Conservation (phyloP, 1,284 basidiomycete species). For the Apiotrichum brassicae region DNA sequence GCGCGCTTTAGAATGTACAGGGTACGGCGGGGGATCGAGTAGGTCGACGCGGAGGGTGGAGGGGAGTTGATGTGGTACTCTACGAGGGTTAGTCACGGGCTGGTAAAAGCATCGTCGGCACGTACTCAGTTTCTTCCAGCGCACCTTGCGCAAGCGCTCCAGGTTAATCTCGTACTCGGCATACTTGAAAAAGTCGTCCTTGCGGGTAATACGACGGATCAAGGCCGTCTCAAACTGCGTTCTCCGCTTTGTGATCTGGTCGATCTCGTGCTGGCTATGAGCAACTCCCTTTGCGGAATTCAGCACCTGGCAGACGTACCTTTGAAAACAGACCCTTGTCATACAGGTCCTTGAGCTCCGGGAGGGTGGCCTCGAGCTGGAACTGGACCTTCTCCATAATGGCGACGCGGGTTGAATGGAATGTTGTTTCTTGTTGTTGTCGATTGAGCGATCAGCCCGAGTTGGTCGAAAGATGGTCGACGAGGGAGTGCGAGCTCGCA, state of each 20-base stretch:
- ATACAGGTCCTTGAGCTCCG: conserved; percentile 89
- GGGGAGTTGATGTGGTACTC: conserved; percentile 42
- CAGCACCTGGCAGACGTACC: conserved; percentile 47
- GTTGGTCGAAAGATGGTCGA: not conserved
- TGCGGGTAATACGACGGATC: conserved; percentile 73
- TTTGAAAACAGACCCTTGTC: conserved; percentile 80
- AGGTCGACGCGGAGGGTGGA: conserved; percentile 67
- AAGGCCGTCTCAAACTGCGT: conserved; percentile 78
- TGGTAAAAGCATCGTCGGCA: not conserved
- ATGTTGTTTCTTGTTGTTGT: too few species aligned
- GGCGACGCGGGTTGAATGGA: too few species aligned
- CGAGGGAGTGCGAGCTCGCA: too few species aligned
- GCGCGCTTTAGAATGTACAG: conserved; percentile 88
- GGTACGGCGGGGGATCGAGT: conserved; percentile 71
- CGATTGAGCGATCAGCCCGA: not conserved
- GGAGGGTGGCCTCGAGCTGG: conserved; percentile 92
- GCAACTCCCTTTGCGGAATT: too few species aligned
- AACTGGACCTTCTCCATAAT: conserved; percentile 89
- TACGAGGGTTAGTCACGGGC: not conserved
- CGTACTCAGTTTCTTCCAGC: conserved; percentile 63
- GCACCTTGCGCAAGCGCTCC: conserved; percentile 69
- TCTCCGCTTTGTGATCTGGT: conserved; percentile 77
- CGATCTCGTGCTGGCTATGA: conserved; percentile 61
- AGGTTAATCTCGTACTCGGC: conserved; percentile 85
- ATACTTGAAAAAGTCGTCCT: conserved; percentile 85